These are phyloP conservation scores for Candida silvicultrix DNA, from an alignment of 805 yeast genomes.

Conservation along the genomic window DNA sequence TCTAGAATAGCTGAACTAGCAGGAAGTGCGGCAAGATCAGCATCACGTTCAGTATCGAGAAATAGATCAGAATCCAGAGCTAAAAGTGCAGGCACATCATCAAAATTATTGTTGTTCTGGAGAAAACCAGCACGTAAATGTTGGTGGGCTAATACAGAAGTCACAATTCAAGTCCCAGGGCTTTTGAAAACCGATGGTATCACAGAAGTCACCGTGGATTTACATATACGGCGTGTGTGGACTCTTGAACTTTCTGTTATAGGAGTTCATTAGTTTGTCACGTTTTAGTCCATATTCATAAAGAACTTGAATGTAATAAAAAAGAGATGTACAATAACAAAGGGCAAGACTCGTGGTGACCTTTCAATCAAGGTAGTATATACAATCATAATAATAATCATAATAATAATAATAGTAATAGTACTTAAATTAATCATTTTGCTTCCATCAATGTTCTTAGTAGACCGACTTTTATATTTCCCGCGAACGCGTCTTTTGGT, in stretches of 20 bases:
- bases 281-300: no score
- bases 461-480: no score
- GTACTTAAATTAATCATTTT: background rate
- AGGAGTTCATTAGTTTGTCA: conserved; percentile 50
- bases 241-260: conserved; percentile 87
- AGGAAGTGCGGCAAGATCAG: conserved; percentile 45
- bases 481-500: no score
- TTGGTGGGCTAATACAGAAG: conserved; percentile 83
- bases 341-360: no score
- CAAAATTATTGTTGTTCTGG: conserved; percentile 86
- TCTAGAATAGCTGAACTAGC: conserved; percentile 61
- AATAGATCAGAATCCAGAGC: conserved; percentile 32
- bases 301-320: background rate
- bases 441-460: background rate
- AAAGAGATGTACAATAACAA: background rate
- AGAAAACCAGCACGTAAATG: conserved; percentile 97
- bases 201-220: conserved; percentile 42
- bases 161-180: conserved; percentile 35
- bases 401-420: no score
- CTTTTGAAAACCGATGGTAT: conserved; percentile 24
- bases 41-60: conserved; percentile 52
- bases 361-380: no score
- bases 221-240: conserved; percentile 94
- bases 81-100: conserved; percentile 33
- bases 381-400: no score